Percentiles rank a stretch among this genome's conserved stretches.
These are phyloP conservation scores for Syncephalastrum sp. DNA, from an alignment of 371 early-diverging fungal genomes.

Conservation along the genomic window DNA sequence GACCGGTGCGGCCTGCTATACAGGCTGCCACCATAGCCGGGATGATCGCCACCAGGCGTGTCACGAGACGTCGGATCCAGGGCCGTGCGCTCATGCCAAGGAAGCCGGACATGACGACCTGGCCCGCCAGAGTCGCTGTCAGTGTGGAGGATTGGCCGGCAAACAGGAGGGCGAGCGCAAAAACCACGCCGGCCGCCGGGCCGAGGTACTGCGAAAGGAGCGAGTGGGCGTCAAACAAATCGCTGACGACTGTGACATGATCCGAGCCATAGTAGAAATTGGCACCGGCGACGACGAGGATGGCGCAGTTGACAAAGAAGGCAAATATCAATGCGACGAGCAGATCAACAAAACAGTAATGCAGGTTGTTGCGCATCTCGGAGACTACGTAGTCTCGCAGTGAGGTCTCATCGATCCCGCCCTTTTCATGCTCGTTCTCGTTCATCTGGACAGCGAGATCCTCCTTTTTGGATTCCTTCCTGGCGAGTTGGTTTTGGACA, in stretches of 20 bases:
- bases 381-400: constrained; percentile 16
- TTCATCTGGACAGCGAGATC: not conserved
- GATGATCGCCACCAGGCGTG: constrained; percentile 69
- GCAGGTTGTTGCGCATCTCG: constrained; percentile 24
- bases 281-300: constrained; percentile 79
- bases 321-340: constrained; percentile 73
- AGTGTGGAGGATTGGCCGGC: constrained; percentile 81
- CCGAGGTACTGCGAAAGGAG: constrained; percentile 64
- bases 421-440: too few relatives aligned
- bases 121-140: constrained; percentile 87
- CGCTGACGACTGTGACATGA: constrained; percentile 32
- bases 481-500: not conserved
- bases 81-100: constrained; percentile 68
- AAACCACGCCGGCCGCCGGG: constrained; percentile 63
- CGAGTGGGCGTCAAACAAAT: constrained; percentile 67
- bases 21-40: constrained; percentile 76
- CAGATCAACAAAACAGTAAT: constrained; percentile 58
- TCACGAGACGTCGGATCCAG: constrained; percentile 71
- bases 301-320: constrained; percentile 76
- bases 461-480: not conserved
- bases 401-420: not conserved
- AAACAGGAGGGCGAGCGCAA: constrained; percentile 76
- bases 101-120: constrained; percentile 85
- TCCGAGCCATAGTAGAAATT: constrained; percentile 61
- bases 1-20: constrained; percentile 61